Conservation (phyloP, 2,329 filamentous ascomycete genomes). For the Botrytis hyacinthi region DNA sequence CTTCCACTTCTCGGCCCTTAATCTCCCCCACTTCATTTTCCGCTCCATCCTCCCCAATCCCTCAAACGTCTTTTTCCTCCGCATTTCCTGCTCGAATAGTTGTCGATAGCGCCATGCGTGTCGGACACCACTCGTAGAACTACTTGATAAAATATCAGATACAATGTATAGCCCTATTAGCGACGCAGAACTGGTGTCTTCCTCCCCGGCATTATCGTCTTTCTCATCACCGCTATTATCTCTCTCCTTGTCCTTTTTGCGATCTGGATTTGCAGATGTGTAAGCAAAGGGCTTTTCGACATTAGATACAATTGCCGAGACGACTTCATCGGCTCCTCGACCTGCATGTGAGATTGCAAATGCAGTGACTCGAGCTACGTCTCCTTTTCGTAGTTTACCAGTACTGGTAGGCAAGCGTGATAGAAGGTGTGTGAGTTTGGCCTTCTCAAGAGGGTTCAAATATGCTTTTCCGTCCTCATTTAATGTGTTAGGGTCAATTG, state of each 20-base stretch:
- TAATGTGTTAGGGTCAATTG: conserved; percentile 37
- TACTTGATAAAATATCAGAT: conserved; percentile 65
- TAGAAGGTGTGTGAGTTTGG: conserved; percentile 81
- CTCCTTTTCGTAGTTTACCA: conserved; percentile 73
- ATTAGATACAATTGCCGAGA: conserved; percentile 83
- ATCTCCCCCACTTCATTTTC: conserved; percentile 62
- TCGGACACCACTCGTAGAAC: conserved; percentile 59
- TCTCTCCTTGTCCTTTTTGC: conserved; percentile 40
- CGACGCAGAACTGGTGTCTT: conserved; percentile 70
- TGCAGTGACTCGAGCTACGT: conserved; percentile 79
- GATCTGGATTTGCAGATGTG: conserved; percentile 65
- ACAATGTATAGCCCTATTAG: conserved; percentile 80
- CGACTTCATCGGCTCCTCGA: conserved; percentile 82
- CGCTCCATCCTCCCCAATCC: conserved; percentile 61
- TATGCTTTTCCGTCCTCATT: conserved; percentile 49
- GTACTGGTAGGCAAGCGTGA: conserved; percentile 75
- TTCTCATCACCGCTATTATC: conserved; percentile 40
- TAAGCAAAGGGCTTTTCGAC: conserved; percentile 73
- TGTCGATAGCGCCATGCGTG: conserved; percentile 69
- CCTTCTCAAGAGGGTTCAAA: conserved; percentile 78
- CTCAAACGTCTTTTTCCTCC: conserved; percentile 59
- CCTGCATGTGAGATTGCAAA: conserved; percentile 89
- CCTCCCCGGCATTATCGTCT: conserved; percentile 45
- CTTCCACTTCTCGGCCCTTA: conserved; percentile 66
- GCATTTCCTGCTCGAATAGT: conserved; percentile 61